phyloP scores from a whole-genome alignment of 2,329 filamentous ascomycete genomes.

The Phialophora macrospora region DNA sequence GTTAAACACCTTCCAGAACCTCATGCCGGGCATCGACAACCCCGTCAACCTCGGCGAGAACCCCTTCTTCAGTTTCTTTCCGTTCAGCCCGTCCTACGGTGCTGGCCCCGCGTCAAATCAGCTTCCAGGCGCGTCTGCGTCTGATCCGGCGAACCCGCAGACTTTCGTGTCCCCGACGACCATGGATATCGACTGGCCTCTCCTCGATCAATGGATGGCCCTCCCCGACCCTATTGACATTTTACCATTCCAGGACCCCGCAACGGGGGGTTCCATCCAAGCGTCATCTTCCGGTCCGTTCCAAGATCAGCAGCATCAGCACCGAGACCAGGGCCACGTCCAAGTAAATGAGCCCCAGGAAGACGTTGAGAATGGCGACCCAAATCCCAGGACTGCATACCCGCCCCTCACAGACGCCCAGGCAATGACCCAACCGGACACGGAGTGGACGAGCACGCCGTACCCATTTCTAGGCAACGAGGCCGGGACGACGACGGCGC shows the following conservation, averaged over 20 bases:
- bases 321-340: too few species aligned
- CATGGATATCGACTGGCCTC: slow-evolving; percentile 31
- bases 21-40: slow-evolving; percentile 16
- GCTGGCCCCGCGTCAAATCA: not conserved
- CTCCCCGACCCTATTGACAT: slow-evolving; percentile 16
- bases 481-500: not conserved
- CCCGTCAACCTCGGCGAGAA: slow-evolving; percentile 7
- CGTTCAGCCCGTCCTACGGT: slow-evolving; percentile 15
- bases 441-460: slow-evolving; percentile 24
- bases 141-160: not conserved
- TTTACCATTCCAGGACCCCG: slow-evolving; percentile 9
- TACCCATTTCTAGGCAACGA: slow-evolving; percentile 18
- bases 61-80: slow-evolving; percentile 18
- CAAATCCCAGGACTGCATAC: not conserved
- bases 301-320: not conserved
- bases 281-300: not conserved
- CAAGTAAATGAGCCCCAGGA: too few species aligned
- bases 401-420: not conserved
- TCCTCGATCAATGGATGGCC: slow-evolving; percentile 34
- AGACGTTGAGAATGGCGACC: not conserved
- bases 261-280: not conserved
- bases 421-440: not conserved
- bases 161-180: not conserved
- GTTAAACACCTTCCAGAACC: slow-evolving; percentile 1
- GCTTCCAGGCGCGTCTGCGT: too few species aligned